phyloP scores from a whole-genome alignment of 768 basidiomycete species.

The Tephrocybe rancida region DNA sequence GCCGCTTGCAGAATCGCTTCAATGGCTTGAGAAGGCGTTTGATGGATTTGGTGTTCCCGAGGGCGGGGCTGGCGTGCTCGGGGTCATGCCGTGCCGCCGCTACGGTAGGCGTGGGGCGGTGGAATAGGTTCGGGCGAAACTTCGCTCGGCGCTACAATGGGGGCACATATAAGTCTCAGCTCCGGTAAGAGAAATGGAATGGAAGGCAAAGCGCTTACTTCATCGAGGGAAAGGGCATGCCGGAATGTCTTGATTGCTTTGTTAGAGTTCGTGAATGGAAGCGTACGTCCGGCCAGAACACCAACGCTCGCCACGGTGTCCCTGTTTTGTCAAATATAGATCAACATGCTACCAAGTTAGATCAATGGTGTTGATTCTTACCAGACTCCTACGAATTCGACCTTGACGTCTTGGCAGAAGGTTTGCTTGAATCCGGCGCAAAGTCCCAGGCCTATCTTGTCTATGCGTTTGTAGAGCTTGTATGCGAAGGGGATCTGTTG shows the following conservation, averaged over 20 bases:
- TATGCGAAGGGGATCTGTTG: slow-evolving; percentile 78
- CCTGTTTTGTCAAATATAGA: slow-evolving; percentile 37
- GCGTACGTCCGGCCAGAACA: slow-evolving; percentile 51
- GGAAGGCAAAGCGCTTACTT: slow-evolving; percentile 43
- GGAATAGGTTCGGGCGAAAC: slow-evolving; percentile 66
- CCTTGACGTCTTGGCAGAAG: slow-evolving; percentile 64
- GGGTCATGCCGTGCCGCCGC: slow-evolving; percentile 26
- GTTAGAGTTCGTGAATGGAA: slow-evolving; percentile 73
- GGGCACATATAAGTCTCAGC: background rate
- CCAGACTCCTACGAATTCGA: slow-evolving; percentile 87
- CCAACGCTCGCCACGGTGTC: slow-evolving; percentile 84
- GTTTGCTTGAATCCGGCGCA: slow-evolving; percentile 73
- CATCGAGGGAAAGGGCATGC: slow-evolving; percentile 79
- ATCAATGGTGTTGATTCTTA: slow-evolving; percentile 29
- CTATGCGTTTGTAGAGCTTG: slow-evolving; percentile 62
- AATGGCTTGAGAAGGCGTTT: slow-evolving; percentile 5
- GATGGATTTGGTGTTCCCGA: slow-evolving; percentile 5
- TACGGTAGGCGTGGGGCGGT: slow-evolving; percentile 38
- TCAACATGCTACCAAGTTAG: too few relatives aligned
- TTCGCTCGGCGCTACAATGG: slow-evolving; percentile 75
- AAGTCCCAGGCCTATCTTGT: slow-evolving; percentile 43
- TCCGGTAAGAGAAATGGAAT: background rate
- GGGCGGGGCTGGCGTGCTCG: slow-evolving; percentile 21
- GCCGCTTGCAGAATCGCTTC: slow-evolving; percentile 8
- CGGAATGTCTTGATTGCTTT: slow-evolving; percentile 68